These are phyloP conservation scores for Phytopythium aichiense DNA, from an alignment of 352 stramenopile species.

Conservation along the genomic window DNA sequence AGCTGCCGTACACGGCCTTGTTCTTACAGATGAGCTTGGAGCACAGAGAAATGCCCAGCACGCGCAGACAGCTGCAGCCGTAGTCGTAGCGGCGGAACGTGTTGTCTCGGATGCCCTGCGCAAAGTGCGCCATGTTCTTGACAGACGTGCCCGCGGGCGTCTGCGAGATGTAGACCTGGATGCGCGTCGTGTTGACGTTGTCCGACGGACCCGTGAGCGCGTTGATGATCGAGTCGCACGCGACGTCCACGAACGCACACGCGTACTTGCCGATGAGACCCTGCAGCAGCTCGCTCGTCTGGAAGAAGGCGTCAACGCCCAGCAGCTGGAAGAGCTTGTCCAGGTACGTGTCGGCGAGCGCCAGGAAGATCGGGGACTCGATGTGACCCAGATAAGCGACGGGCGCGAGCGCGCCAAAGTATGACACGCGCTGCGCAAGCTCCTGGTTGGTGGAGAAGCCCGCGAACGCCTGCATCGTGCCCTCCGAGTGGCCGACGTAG, in stretches of 20 bases:
- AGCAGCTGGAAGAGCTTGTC: constrained; percentile 41
- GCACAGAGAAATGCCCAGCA: constrained; percentile 34
- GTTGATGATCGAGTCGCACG: constrained; percentile 53
- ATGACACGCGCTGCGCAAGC: constrained; percentile 54
- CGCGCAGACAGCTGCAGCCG: constrained; percentile 35
- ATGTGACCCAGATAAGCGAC: constrained; percentile 40
- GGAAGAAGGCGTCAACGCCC: constrained; percentile 44
- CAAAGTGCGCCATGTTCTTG: constrained; percentile 65
- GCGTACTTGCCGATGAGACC: constrained; percentile 47
- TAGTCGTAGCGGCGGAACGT: constrained; percentile 63
- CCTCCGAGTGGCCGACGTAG: constrained; percentile 61
- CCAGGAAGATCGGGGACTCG: constrained; percentile 36
- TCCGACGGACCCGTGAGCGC: constrained; percentile 41
- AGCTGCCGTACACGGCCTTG: constrained; percentile 44
- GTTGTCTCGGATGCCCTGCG: constrained; percentile 54
- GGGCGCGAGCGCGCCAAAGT: constrained; percentile 54
- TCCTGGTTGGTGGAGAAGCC: constrained; percentile 53
- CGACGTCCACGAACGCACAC: constrained; percentile 41
- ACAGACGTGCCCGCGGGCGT: constrained; percentile 55
- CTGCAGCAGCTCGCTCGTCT: constrained; percentile 42
- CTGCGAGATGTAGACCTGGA: constrained; percentile 67
- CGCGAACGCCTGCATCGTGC: constrained; percentile 59
- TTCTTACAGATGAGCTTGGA: constrained; percentile 49
- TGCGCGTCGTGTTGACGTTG: constrained; percentile 47
- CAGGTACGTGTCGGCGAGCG: constrained; percentile 37